Base-by-base conservation (phyloP, 805 yeast genomes). In the Candida anglica region DNA sequence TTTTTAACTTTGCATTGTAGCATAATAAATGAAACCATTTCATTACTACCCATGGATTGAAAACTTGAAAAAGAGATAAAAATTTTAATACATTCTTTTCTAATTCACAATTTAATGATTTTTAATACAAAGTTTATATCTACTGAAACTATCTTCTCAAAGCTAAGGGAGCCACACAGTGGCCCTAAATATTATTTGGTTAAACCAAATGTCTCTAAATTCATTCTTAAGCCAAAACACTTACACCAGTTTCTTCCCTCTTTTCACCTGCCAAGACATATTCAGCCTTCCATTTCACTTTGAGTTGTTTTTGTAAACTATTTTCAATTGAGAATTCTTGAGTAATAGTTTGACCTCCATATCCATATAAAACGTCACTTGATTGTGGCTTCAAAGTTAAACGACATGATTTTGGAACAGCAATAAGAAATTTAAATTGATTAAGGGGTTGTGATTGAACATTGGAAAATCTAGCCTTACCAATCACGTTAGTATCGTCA, bases 281-380 rank as follows among this genome's bases (percentile, higher is more conserved):
- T 37, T 73, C 73, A 16, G 74, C 70, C 55, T 81, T 84, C 91
- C 89, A 86, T 56, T 86, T 82, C 38, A 86, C 67, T 56, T 83
- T 85, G 44, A 82, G 60, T 17, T 52, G 54, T 46, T 62, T 68
- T 24, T 50, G 44, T 17, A 39, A 33, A 6, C 58, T 47, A 44
- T 59, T 66, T 32, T 63, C 69, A 22, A 58, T 54, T 1, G 57
- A 50, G 32, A 76, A 66, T 21, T 59, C 65, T 56, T 85, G 93
- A 4, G 64, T 56, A 13, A 82, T 63, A 5, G 78, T 78, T 34
- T 73, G 66, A 22, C 52, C 56, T 30, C 63, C 65, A 34, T 65
- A 66, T 2, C 75, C 70, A 37, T 67, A 65, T n/a, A 85, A 48
- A 19, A 55, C 48, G 36, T 73, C 76, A 34, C 75, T 69, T 6